Evolutionary conservation across 495 filamentous ascomycete species (phyloP), one percentile per base, ranked within the genome.

Genomic region (Annulohypoxylon bovei): DNA sequence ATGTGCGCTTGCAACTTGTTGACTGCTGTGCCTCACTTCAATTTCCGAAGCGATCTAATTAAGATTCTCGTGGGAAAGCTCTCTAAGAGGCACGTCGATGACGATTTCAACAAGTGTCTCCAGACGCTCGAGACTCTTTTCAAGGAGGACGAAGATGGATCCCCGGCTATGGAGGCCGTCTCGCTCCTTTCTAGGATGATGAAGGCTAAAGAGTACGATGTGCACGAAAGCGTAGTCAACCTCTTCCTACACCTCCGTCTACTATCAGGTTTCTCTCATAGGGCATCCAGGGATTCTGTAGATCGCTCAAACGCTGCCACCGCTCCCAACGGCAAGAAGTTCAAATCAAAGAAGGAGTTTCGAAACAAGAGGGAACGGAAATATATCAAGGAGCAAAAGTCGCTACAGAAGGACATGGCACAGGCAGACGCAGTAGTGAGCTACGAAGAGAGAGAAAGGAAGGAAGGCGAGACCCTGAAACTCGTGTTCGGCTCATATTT

Each of bases 401-500:
- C 83, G 0, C 87, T 97, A 2, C 92, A 95, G 67, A 97, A 97
- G 79, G 95, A 98, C 70, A 94, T 99, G 90, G 88, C 89, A 46
- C 88, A 94, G 71, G 96, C 95, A 16, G 95, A 98, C 76, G 96
- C 95, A 0, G 81, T 90, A 4, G 95, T 98, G 53, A 91, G 89
- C 57, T 91, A 97, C 70, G 94, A 99, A 78, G 93, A 98, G 69
- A 86, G 94, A 37, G 95, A 98, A 75, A 87, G 90, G 69, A 95
- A 93, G 81, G 94, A 98, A 80, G 89, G 92, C 1, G 95, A 99
- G 78, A 97, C 93, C 4, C 80, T 99, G 64, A 99, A 98, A 79
- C 87, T 97, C 53, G 95, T 98, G 9, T 99, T 99, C 77, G 92
- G 90, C 5, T 89, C 89, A 6, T 98, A 98, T 81, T 98, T 99